Conservation (phyloP, 768 basidiomycete genomes). For the Trametes cubensis region DNA sequence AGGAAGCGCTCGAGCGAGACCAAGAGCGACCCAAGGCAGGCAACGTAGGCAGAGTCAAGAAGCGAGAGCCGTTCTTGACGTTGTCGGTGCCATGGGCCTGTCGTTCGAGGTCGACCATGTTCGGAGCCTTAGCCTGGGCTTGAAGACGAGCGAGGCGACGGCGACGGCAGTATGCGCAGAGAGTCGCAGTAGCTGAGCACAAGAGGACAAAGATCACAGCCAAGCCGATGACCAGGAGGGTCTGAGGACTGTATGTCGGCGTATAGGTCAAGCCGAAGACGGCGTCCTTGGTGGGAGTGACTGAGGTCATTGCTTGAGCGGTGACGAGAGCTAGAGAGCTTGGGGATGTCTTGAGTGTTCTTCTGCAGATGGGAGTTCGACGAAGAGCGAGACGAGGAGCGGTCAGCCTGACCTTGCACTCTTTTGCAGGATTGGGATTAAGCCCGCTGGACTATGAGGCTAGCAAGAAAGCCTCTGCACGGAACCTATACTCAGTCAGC, state of each 20-base stretch:
- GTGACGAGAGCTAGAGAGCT: background rate
- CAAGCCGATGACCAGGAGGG: constrained; percentile 7
- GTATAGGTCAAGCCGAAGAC: constrained; percentile 1
- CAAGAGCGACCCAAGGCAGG: constrained; percentile 8
- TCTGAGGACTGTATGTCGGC: constrained; percentile 5
- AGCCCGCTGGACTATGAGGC: background rate
- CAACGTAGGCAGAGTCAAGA: background rate
- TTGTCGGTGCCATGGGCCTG: background rate
- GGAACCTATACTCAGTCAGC: background rate
- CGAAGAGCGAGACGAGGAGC: background rate
- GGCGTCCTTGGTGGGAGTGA: background rate
- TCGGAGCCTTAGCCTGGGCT: background rate
- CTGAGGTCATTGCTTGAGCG: background rate
- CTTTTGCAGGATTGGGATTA: background rate
- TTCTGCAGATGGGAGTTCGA: constrained; percentile 7
- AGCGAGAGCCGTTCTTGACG: constrained; percentile 1
- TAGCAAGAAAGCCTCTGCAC: background rate
- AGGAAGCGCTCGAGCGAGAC: background rate
- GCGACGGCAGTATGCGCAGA: background rate
- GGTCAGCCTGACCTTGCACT: background rate
- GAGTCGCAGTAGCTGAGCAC: background rate
- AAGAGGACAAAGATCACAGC: constrained; percentile 7
- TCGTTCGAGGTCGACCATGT: constrained; percentile 4
- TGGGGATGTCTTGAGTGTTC: background rate
- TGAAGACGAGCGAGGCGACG: background rate